phyloP scores from a whole-genome alignment of 106 monocot genomes.

The Allium sativum region DNA sequence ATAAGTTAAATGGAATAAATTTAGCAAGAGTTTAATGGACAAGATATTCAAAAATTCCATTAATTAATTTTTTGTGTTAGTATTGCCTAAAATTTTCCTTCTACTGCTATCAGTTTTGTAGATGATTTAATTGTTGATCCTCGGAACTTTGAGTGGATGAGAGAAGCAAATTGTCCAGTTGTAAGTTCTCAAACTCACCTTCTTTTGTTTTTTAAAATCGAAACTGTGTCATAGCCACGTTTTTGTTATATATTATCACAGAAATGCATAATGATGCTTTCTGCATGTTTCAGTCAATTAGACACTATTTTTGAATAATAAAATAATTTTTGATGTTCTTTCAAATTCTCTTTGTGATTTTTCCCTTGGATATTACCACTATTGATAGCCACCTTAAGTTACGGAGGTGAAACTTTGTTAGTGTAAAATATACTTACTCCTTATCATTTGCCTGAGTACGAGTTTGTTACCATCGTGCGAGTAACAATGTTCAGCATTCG shows the following conservation, averaged over 20 bases:
- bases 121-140: slow-evolving; percentile 99
- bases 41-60: too few species aligned
- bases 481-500: too few species aligned
- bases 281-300: background rate
- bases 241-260: background rate
- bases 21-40: too few species aligned
- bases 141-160: slow-evolving; percentile 91
- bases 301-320: background rate
- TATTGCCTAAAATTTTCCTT: too few species aligned
- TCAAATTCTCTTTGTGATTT: too few species aligned
- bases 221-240: background rate
- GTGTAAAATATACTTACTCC: too few species aligned
- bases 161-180: slow-evolving; percentile 90
- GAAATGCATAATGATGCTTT: background rate
- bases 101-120: slow-evolving; percentile 18
- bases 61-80: too few species aligned
- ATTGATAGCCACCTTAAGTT: background rate
- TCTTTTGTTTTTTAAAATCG: background rate
- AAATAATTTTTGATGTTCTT: background rate
- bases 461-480: too few species aligned
- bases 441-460: too few species aligned
- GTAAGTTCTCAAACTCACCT: slow-evolving; percentile 29
- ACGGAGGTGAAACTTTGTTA: too few species aligned
- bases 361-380: background rate
- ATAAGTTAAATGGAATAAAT: too few species aligned